Evolutionary conservation across 805 yeast genomes (phyloP).

Genomic region (Osmozyma mogii): DNA sequence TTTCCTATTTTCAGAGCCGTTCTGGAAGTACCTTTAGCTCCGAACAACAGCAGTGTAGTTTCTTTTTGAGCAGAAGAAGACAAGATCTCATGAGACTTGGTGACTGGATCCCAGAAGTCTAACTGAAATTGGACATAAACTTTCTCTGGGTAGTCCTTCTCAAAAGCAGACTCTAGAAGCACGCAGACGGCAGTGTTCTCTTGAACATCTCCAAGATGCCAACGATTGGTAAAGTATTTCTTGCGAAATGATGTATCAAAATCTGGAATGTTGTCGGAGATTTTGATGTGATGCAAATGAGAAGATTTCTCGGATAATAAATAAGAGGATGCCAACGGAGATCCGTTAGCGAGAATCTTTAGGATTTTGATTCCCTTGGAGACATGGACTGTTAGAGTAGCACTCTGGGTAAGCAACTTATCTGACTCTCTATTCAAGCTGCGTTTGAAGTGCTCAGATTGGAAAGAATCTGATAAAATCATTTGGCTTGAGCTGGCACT

Average conservation of each 20-base stretch:
- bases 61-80: too few species aligned
- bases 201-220: constrained; percentile 23
- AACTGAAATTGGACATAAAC: constrained; percentile 26
- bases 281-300: constrained; percentile 18
- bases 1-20: constrained; percentile 13
- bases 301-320: constrained; percentile 11
- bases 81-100: too few species aligned
- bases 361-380: constrained; percentile 27
- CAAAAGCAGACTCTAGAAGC: too few species aligned
- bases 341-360: constrained; percentile 24
- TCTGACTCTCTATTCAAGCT: too few species aligned
- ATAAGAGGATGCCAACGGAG: constrained; percentile 28
- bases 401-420: constrained; percentile 10
- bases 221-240: constrained; percentile 30
- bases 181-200: constrained; percentile 17
- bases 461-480: constrained; percentile 22
- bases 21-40: too few species aligned
- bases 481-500: constrained; percentile 27
- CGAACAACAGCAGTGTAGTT: too few species aligned
- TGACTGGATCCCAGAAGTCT: constrained; percentile 26
- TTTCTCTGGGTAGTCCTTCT: constrained; percentile 14
- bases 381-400: constrained; percentile 20
- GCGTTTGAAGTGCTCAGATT: constrained; percentile 16
- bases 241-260: constrained; percentile 26
- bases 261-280: constrained; percentile 24